These are phyloP conservation scores for Claviceps paspali DNA, from an alignment of 2,329 filamentous ascomycete species.

Conservation along the genomic window DNA sequence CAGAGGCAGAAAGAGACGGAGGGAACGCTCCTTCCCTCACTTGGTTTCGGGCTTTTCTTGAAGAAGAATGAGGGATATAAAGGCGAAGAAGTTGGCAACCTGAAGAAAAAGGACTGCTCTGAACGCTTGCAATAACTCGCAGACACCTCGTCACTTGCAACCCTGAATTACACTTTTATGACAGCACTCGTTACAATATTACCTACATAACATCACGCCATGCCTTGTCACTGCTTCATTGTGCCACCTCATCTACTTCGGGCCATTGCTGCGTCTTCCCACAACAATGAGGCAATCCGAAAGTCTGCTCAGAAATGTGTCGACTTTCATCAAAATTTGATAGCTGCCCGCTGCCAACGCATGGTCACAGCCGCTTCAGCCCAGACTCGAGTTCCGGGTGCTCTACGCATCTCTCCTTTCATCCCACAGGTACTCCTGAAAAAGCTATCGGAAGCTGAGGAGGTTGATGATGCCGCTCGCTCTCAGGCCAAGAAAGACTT, in stretches of 20 bases:
- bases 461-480: slow-evolving; percentile 24
- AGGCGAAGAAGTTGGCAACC: not conserved
- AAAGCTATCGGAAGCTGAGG: slow-evolving; percentile 21
- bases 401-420: slow-evolving; percentile 14
- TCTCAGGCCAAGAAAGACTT: slow-evolving; percentile 22
- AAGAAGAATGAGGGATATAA: not conserved
- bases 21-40: not conserved
- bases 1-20: not conserved
- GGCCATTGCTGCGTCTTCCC: slow-evolving; percentile 24
- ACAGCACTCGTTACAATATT: not conserved
- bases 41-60: not conserved
- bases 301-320: slow-evolving; percentile 22
- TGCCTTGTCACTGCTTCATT: slow-evolving; percentile 21
- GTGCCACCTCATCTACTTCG: slow-evolving; percentile 31
- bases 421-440: slow-evolving; percentile 25
- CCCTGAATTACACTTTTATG: not conserved
- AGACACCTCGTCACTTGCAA: not conserved
- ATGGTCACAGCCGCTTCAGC: slow-evolving; percentile 17
- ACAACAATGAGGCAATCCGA: slow-evolving; percentile 21
- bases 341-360: slow-evolving; percentile 18
- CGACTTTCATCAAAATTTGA: slow-evolving; percentile 17
- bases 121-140: not conserved
- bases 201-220: slow-evolving; percentile 2
- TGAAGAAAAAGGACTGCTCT: not conserved
- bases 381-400: slow-evolving; percentile 12